These are phyloP conservation scores for Mortierella alpina DNA, from an alignment of 192 early-diverging fungal species.

Conservation along the genomic window DNA sequence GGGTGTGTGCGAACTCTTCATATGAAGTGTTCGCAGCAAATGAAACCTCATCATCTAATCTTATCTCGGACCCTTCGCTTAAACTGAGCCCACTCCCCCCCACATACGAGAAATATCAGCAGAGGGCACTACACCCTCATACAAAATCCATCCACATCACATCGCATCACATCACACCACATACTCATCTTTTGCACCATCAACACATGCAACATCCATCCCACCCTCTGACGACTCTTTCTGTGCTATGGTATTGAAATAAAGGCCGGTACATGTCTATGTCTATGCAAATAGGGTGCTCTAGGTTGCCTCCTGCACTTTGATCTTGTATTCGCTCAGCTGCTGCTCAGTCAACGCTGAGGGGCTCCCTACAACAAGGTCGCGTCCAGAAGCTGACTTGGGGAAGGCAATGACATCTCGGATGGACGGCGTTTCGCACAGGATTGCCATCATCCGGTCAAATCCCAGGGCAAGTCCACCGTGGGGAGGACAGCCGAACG, in stretches of 20 bases:
- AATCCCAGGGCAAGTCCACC: conserved; percentile 90
- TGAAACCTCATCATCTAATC: conserved; percentile 25
- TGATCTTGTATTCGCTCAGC: conserved; percentile 76
- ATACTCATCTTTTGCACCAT: not conserved
- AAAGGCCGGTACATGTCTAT: not conserved
- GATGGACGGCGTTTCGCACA: conserved; percentile 78
- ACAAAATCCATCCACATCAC: not conserved
- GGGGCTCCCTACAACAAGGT: conserved; percentile 85
- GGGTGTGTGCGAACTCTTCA: conserved; percentile 12
- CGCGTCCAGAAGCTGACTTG: conserved; percentile 82
- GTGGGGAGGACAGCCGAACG: conserved; percentile 89
- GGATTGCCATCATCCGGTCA: conserved; percentile 81
- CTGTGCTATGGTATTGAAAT: not conserved
- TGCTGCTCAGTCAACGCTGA: conserved; percentile 65
- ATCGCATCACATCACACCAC: not conserved
- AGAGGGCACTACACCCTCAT: not conserved
- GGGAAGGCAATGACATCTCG: conserved; percentile 96
- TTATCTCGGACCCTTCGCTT: conserved; percentile 12
- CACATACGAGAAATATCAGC: not conserved
- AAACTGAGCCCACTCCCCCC: no score
- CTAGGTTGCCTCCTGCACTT: conserved; percentile 11
- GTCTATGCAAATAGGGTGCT: not conserved
- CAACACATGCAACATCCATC: no score
- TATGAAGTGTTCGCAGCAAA: conserved; percentile 9
- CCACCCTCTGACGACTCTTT: not conserved